Conservation (phyloP, 2,329 filamentous ascomycete species). For the Apiospora pterosperma region DNA sequence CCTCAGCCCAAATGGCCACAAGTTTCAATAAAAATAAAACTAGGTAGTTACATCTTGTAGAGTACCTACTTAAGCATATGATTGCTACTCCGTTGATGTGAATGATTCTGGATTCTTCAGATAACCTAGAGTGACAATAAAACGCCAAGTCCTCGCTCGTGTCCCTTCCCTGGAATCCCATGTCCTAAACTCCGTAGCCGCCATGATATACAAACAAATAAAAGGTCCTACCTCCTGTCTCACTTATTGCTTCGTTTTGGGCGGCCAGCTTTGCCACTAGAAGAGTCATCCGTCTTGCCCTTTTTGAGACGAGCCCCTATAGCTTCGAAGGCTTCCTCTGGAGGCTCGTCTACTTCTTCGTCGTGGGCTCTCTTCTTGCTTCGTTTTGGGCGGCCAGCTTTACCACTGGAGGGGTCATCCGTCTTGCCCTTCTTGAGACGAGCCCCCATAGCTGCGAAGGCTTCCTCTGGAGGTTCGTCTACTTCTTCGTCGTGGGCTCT, state of each 20-base stretch:
- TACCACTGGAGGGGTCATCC: constrained; percentile 9
- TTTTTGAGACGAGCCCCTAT: constrained; percentile 48
- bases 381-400: constrained; percentile 9
- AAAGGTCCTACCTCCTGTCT: not conserved
- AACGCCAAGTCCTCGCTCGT: not conserved
- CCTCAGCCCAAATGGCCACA: too few species aligned
- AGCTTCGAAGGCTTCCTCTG: constrained; percentile 59
- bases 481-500: constrained; percentile 52
- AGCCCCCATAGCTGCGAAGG: constrained; percentile 55
- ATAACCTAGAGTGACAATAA: not conserved
- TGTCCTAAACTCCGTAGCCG: not conserved
- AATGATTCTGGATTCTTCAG: not conserved
- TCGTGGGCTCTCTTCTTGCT: constrained; percentile 50
- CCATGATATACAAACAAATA: constrained; percentile 2
- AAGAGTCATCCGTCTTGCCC: constrained; percentile 19
- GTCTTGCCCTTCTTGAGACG: constrained; percentile 38
- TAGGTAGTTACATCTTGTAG: not conserved
- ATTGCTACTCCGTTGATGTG: not conserved
- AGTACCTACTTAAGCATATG: too few species aligned
- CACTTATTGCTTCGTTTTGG: constrained; percentile 13
- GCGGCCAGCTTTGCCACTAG: constrained; percentile 6
- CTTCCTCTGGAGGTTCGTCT: constrained; percentile 51
- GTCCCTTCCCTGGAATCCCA: not conserved
- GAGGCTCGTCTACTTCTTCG: constrained; percentile 38
- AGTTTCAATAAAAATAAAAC: too few species aligned